phyloP scores from a whole-genome alignment of 345 rosid genomes.

The Anastatica hierochuntica region DNA sequence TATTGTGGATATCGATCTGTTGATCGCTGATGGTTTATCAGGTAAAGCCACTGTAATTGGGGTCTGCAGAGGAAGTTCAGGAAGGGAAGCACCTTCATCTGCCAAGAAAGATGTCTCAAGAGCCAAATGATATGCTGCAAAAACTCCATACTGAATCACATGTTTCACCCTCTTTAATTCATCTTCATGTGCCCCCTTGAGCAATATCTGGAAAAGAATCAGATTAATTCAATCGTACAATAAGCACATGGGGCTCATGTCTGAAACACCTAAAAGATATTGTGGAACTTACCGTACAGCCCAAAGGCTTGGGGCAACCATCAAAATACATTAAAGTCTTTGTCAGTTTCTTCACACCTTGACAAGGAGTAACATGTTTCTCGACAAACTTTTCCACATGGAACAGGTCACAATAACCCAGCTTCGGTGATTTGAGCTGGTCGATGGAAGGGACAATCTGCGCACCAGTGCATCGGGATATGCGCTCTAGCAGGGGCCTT shows the following conservation, averaged over 20 bases:
- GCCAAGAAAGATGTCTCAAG: conserved; percentile 95
- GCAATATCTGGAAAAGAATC: conserved; percentile 57
- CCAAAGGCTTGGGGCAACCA: conserved; percentile 96
- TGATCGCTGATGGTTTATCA: conserved; percentile 56
- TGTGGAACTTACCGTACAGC: conserved; percentile 76
- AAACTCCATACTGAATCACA: conserved; percentile 92
- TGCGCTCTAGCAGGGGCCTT: conserved; percentile 85
- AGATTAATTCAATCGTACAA: too few relatives aligned
- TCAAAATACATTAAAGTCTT: conserved; percentile 94
- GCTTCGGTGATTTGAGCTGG: conserved; percentile 71
- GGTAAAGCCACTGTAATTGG: conserved; percentile 88
- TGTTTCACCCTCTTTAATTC: conserved; percentile 91
- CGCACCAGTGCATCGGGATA: conserved; percentile 93
- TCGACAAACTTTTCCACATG: conserved; percentile 79
- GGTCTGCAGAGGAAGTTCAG: conserved; percentile 71
- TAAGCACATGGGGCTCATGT: neutral
- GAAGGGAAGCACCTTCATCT: conserved; percentile 97
- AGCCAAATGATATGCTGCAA: conserved; percentile 98
- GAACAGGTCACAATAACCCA: conserved; percentile 78
- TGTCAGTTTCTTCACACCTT: conserved; percentile 57
- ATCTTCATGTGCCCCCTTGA: conserved; percentile 87
- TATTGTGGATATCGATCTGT: conserved; percentile 79
- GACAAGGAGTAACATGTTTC: conserved; percentile 68
- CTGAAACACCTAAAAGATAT: neutral
- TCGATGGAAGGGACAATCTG: conserved; percentile 87